Evolutionary conservation across 228 moss, liverwort and hornwort genomes (phyloP), one percentile per base, ranked within the genome.

Genomic region (Sphagnum magellanicum): DNA sequence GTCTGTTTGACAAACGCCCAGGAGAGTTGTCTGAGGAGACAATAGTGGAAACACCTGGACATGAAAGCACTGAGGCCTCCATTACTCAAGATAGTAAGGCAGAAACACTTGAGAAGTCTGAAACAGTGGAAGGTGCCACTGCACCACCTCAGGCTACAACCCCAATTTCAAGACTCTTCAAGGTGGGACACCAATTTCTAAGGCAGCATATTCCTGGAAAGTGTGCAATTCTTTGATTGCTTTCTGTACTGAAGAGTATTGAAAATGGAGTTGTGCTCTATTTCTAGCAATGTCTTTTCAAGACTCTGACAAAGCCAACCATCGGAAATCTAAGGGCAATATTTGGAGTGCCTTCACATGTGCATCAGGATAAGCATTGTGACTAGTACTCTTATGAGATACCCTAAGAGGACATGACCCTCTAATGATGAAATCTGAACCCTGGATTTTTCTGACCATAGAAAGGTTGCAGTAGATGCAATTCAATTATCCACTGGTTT

Each of bases 1-100:
- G 98, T 4, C 74, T 98, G 32, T 98, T 98, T 75, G 98, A 98
- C 80, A 92, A 86, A 68, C 84, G 79, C 14, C 94, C 98, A 52
- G 98, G 98, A 70, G 84, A 85, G 57, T 71, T 98, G 51, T 98
- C 94, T 60, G 71, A 91, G 71, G 80, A 79, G 61, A 65, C 71
- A 49, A 77, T 74, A 75, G 62, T 70, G 15, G 75, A 76, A 16
- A 77, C 60, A 14, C 62, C 71, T 51, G 52, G 63, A 9, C 63
- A 71, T 52, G 53, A 11, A 13, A 60, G 16, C 16, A 65, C 72
- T 60, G 67, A 78, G 65, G 16, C 76, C 67, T 51, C 16, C 62
- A 72, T 59, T 46, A 68, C 55, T 4, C 52, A 76, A 51, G 74
- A 76, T 68, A 68, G 47, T 72, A 17, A 50, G 4, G 63, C 66